Base-by-base conservation (phyloP, 345 rosid genomes). In the Camelina laxa region DNA sequence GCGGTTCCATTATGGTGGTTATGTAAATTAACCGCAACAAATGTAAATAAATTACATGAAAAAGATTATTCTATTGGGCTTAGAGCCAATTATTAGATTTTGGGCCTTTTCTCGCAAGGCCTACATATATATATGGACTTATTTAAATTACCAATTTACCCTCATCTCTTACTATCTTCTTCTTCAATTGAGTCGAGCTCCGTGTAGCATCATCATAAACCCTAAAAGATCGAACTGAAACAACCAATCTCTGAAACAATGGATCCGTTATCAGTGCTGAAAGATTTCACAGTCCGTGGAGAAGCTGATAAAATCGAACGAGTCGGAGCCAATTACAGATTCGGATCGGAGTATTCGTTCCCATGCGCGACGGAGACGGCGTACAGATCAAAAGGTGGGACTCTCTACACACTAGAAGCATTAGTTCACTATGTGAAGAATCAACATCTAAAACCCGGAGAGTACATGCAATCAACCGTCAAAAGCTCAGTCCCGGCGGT, bases 261-360 rank as follows among this genome's bases (percentile, higher is more conserved):
- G 96, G 93, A 88, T 74, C 94, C 95, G 0, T 82, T 89, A 41
- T 89, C 96, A 4, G 93, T 82, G n/a, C 91, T 89, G 12, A 89
- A 90, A 8, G 90, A 88, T 68, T 88, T 79, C 83, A 88, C 97
- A 13, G 82, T 84, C 20, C 83, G 89, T 0, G 85, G 85, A 66
- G 87, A 87, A 66, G 82, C 87, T 21, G 89, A 89, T 20, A 82
- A 80, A 79, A 84, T 91, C 49, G 82, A 75, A 36, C 88, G 88
- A 8, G 75, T 74, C 54, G 79, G 81, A 71, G 84, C 74, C 33
- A 89, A 80, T 56, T 83, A 89, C 83, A 83, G 84, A 19, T 89
- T 91, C 85, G 92, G 88, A 55, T n/a, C 79, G 53, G 95, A 81
- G 31, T 88, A 88, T 77, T 49, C 86, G 65, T 91, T 86, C 63